Evolutionary conservation across 331 rosid species (phyloP).

Genomic region (Quercus lobata): DNA sequence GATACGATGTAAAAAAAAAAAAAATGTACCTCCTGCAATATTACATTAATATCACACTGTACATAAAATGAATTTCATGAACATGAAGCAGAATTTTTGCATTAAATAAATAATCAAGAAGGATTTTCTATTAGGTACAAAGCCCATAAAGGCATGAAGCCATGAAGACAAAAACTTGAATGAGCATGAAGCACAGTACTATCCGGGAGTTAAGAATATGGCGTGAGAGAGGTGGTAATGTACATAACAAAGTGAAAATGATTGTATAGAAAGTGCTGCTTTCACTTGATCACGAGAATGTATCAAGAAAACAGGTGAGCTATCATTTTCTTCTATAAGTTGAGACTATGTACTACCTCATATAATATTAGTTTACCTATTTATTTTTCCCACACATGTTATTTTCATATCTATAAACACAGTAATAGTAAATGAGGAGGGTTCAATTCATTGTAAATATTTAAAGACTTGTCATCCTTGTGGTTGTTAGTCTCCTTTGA

Average conservation of each 20-base stretch:
- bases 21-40: neutral
- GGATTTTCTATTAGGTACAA: no score
- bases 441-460: no score
- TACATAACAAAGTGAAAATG: neutral
- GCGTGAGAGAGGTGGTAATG: slow-evolving; percentile 20
- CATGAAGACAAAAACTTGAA: neutral
- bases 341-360: neutral
- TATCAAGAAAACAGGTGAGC: slow-evolving; percentile 23
- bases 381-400: no score
- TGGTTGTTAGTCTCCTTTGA: no score
- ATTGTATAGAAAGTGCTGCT: neutral
- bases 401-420: no score
- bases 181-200: neutral
- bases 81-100: neutral
- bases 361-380: no score
- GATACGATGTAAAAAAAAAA: neutral
- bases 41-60: no score
- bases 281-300: slow-evolving; percentile 20
- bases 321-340: neutral
- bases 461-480: no score
- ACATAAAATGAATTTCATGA: neutral
- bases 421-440: no score
- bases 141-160: no score
- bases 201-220: slow-evolving; percentile 13
- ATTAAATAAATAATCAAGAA: neutral